Evolutionary conservation across 83 land plant species (phyloP).

Genomic region (Thuja plicata): DNA sequence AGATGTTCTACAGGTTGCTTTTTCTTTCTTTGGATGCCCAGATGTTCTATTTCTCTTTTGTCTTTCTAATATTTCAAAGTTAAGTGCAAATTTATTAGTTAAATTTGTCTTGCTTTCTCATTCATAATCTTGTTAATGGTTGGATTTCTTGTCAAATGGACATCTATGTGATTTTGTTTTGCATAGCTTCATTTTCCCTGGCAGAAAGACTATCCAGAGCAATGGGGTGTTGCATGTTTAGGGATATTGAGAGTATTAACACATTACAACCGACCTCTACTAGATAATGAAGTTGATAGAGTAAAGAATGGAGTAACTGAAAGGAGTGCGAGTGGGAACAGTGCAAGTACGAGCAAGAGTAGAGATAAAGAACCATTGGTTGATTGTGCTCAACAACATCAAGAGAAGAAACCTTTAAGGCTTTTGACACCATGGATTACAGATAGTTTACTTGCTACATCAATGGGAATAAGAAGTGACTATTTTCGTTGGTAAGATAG

Average conservation of each 20-base stretch:
- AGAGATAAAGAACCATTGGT: constrained; percentile 20
- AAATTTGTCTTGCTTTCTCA: neutral
- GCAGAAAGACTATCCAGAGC: constrained; percentile 88
- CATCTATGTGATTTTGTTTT: neutral
- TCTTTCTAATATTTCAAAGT: neutral
- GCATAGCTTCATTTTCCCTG: constrained; percentile 4
- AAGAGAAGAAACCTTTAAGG: constrained; percentile 66
- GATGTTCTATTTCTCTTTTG: neutral
- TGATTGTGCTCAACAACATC: constrained; percentile 23
- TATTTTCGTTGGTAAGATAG: constrained; percentile 84
- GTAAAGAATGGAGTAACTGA: constrained; percentile 31
- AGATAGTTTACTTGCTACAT: constrained; percentile 90
- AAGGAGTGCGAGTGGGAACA: constrained; percentile 41
- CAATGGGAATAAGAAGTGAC: constrained; percentile 81
- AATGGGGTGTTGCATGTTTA: constrained; percentile 93
- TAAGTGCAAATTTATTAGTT: neutral
- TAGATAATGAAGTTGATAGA: constrained; percentile 51
- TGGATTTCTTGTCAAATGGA: neutral
- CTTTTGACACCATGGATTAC: constrained; percentile 94
- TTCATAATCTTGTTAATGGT: neutral
- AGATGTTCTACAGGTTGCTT: neutral
- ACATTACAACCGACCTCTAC: constrained; percentile 81
- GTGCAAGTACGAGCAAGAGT: constrained; percentile 45
- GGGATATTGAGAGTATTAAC: constrained; percentile 86
- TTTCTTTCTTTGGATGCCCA: constrained; percentile 1